phyloP scores from a whole-genome alignment of 2,329 filamentous ascomycete species.

The Albifimbria verrucaria region DNA sequence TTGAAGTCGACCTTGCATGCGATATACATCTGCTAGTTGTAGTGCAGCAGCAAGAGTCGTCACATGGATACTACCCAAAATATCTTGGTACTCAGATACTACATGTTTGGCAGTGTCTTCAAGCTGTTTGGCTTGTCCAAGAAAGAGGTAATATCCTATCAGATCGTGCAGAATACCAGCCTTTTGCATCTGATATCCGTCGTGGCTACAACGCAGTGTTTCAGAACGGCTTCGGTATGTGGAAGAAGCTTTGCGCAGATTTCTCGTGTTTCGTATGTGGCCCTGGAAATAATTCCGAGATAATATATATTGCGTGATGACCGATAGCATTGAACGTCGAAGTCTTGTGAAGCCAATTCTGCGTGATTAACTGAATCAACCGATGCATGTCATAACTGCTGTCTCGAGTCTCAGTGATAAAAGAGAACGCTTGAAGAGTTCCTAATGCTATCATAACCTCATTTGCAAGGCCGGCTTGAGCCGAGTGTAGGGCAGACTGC shows the following conservation, averaged over 20 bases:
- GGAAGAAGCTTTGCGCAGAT: not conserved
- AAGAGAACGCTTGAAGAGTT: constrained; percentile 24
- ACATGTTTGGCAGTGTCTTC: no score
- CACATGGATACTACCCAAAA: no score
- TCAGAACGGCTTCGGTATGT: not conserved
- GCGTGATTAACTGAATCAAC: constrained; percentile 25
- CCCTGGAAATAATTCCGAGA: constrained; percentile 11
- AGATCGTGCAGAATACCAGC: not conserved
- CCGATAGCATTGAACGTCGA: not conserved
- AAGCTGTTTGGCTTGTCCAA: not conserved
- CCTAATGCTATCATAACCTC: constrained; percentile 19
- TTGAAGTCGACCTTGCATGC: not conserved
- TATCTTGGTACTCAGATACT: no score
- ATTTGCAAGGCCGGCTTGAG: not conserved
- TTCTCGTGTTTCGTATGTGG: constrained; percentile 10
- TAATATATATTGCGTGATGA: not conserved
- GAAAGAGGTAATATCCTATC: not conserved
- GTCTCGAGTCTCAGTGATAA: constrained; percentile 20
- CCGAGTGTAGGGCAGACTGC: not conserved
- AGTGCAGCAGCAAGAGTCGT: not conserved
- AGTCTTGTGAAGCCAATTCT: constrained; percentile 20
- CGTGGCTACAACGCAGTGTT: not conserved
- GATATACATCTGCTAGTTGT: not conserved
- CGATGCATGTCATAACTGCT: constrained; percentile 25
- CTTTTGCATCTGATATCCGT: not conserved